A percentile compares a stretch with the other conserved stretches of the same genome.
These are phyloP conservation scores for Umbellularia californica DNA, from an alignment of 164 flowering plant species.

Conservation along the genomic window DNA sequence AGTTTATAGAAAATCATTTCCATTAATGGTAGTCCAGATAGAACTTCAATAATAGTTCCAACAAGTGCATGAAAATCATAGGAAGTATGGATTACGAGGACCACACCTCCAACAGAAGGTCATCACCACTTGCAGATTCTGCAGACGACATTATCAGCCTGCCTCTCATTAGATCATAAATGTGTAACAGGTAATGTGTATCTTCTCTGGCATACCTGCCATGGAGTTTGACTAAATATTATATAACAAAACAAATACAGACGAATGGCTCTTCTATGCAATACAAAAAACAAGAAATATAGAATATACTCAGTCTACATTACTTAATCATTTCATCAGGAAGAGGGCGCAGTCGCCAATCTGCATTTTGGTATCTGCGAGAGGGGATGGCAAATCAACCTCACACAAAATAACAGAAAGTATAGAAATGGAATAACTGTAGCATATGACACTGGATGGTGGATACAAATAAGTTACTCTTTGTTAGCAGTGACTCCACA, in stretches of 20 bases:
- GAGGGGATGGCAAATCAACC: neutral
- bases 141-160: conserved; percentile 40
- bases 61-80: neutral
- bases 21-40: neutral
- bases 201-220: conserved; percentile 96
- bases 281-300: neutral
- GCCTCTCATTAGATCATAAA: conserved; percentile 73
- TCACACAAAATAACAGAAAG: neutral
- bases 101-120: conserved; percentile 59
- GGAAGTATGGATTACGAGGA: neutral
- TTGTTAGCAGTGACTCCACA: conserved; percentile 92
- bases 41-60: neutral
- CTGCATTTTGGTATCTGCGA: conserved; percentile 97
- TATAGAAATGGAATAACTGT: neutral
- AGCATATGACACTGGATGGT: neutral
- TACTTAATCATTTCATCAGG: conserved; percentile 86
- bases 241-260: neutral
- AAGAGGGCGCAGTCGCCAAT: conserved; percentile 93
- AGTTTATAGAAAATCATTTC: too few species aligned
- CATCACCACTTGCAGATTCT: conserved; percentile 32
- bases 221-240: conserved; percentile 1
- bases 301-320: neutral
- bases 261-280: neutral
- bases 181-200: conserved; percentile 86
- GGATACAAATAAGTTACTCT: conserved; percentile 43